A percentile compares a stretch with the other conserved stretches of the same genome.
Evolutionary conservation across 1,284 basidiomycete genomes (phyloP).

Genomic region (Chalciporus sp.): DNA sequence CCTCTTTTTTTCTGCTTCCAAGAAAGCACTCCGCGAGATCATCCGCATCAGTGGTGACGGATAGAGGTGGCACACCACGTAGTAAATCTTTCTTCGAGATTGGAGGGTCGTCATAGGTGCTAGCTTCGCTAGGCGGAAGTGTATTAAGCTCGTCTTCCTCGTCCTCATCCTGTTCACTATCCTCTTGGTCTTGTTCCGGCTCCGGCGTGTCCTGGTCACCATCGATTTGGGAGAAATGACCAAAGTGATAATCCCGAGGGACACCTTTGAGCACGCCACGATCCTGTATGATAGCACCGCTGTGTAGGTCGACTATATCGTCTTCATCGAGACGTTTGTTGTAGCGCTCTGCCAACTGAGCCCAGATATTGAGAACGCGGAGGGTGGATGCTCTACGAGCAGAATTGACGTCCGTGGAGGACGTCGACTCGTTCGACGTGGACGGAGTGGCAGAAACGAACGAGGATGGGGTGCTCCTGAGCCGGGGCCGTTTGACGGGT

Average conservation of each 20-base stretch:
- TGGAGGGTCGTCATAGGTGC: conserved; percentile 31
- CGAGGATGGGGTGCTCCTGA: conserved; percentile 34
- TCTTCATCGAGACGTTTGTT: conserved; percentile 68
- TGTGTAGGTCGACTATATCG: conserved; percentile 70
- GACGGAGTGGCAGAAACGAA: conserved; percentile 31
- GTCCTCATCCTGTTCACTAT: conserved; percentile 36
- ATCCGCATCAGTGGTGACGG: conserved; percentile 50
- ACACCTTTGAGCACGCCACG: conserved; percentile 60
- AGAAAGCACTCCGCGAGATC: conserved; percentile 67
- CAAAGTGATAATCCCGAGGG: conserved; percentile 45
- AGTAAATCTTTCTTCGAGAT: conserved; percentile 35
- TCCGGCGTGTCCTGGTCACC: conserved; percentile 34
- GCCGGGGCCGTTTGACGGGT: conserved; percentile 42
- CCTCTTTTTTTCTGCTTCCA: conserved; percentile 59
- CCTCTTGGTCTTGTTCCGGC: conserved; percentile 31
- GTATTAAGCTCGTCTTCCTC: conserved; percentile 21
- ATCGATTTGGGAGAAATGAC: conserved; percentile 49
- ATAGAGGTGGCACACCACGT: conserved; percentile 46
- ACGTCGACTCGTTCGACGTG: conserved; percentile 27
- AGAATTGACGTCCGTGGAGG: conserved; percentile 45
- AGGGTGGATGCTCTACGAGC: conserved; percentile 57
- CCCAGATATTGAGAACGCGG: conserved; percentile 65
- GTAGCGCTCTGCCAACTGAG: conserved; percentile 65
- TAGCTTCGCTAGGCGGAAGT: conserved; percentile 25
- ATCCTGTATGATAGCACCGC: conserved; percentile 61